Evolutionary conservation across 768 basidiomycete species (phyloP).

Genomic region (Rhizopogon vesiculosus): DNA sequence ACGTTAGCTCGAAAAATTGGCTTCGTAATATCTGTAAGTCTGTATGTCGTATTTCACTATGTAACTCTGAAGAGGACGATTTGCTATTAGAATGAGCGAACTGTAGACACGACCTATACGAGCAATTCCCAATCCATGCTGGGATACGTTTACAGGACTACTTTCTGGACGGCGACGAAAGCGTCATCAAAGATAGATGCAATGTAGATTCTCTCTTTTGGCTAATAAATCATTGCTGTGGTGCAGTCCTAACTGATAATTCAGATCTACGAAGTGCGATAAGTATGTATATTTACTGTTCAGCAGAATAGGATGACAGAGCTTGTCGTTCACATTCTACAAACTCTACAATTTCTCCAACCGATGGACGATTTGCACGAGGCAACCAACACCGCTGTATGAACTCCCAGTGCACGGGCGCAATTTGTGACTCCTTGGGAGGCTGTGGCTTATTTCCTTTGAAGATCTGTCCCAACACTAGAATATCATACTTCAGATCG

Average conservation of each 20-base stretch:
- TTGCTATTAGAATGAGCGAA: conserved; percentile 64
- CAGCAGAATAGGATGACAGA: too few relatives aligned
- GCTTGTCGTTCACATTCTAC: too few relatives aligned
- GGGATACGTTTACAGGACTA: conserved; percentile 76
- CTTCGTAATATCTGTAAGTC: conserved; percentile 73
- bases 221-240: background rate
- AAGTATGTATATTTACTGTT: too few relatives aligned
- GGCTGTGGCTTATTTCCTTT: too few relatives aligned
- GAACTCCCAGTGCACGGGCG: too few relatives aligned
- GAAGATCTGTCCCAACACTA: too few relatives aligned
- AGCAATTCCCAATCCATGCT: conserved; percentile 80
- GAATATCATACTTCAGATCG: too few relatives aligned
- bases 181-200: background rate
- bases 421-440: too few relatives aligned
- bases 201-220: background rate
- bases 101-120: conserved; percentile 82
- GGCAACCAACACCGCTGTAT: too few relatives aligned
- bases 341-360: too few relatives aligned
- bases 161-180: conserved; percentile 78
- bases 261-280: too few relatives aligned
- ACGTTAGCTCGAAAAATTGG: conserved; percentile 66
- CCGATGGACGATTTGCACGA: too few relatives aligned
- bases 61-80: background rate
- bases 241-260: background rate
- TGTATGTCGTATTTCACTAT: background rate